Evolutionary conservation across 768 basidiomycete genomes (phyloP).

Genomic region (Suillus clintonianus): DNA sequence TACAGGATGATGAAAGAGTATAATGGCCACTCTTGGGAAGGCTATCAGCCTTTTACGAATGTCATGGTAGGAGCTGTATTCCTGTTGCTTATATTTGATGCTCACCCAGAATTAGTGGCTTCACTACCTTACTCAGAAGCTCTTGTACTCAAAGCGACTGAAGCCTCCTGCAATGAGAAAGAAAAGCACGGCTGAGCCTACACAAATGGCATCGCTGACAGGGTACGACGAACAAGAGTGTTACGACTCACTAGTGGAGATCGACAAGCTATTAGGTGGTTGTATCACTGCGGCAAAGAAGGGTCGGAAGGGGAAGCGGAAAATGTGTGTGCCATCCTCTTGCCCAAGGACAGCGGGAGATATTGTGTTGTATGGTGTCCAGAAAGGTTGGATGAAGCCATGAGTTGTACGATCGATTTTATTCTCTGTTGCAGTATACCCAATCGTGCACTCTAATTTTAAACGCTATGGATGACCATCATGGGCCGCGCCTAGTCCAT

Average conservation of each 20-base stretch:
- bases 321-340: conserved; percentile 25
- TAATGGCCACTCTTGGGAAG: conserved; percentile 67
- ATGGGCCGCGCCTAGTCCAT: neutral
- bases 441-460: neutral
- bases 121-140: conserved; percentile 77
- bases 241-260: conserved; percentile 66
- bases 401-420: conserved; percentile 6
- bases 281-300: conserved; percentile 43
- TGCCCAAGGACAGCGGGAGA: conserved; percentile 51
- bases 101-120: conserved; percentile 67
- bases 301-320: conserved; percentile 35
- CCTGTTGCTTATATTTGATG: conserved; percentile 11
- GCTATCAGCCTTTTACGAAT: conserved; percentile 81
- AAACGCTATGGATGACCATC: neutral
- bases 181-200: conserved; percentile 21
- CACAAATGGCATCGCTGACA: conserved; percentile 19
- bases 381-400: conserved; percentile 60
- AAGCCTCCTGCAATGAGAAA: conserved; percentile 52
- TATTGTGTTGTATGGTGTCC: conserved; percentile 60
- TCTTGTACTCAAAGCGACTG: conserved; percentile 70
- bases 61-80: conserved; percentile 66
- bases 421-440: neutral
- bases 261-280: conserved; percentile 58
- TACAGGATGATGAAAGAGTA: conserved; percentile 84
- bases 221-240: conserved; percentile 68